Evolutionary conservation across 305 asterid genomes (phyloP).

Genomic region (Rubia peregrina): DNA sequence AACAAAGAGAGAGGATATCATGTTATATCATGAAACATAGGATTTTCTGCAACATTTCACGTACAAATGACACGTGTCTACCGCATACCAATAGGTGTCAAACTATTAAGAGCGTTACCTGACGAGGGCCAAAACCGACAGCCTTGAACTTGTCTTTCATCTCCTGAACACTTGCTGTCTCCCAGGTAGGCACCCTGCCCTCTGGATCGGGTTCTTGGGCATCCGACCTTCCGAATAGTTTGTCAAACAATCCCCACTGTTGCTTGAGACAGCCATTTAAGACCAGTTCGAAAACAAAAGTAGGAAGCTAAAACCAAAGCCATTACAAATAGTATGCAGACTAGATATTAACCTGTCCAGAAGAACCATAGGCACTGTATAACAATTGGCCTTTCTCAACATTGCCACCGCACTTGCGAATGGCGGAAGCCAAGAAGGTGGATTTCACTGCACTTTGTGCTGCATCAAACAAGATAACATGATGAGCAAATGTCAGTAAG

Average conservation of each 20-base stretch:
- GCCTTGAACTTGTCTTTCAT: conserved; percentile 74
- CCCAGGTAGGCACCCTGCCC: conserved; percentile 91
- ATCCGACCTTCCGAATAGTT: conserved; percentile 74
- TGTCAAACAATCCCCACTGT: conserved; percentile 90
- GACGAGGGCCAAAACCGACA: conserved; percentile 83
- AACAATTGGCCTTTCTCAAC: conserved; percentile 71
- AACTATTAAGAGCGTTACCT: conserved; percentile 32
- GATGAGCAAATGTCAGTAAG: background rate
- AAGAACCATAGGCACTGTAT: conserved; percentile 82
- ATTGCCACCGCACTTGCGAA: conserved; percentile 89
- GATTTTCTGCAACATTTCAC: background rate
- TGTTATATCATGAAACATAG: background rate
- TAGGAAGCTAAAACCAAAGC: background rate
- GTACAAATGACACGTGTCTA: no score
- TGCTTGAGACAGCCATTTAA: background rate
- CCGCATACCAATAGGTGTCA: no score
- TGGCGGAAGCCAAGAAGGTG: conserved; percentile 77
- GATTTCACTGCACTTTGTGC: conserved; percentile 91
- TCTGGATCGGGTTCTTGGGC: conserved; percentile 83
- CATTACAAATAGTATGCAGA: background rate
- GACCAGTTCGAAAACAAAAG: background rate
- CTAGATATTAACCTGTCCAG: conserved; percentile 85
- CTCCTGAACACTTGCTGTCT: conserved; percentile 56
- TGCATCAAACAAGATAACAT: conserved; percentile 32
- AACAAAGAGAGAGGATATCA: background rate